Percentiles rank a stretch among this genome's conserved stretches.
Evolutionary conservation across 441 rosid genomes (phyloP).

Genomic region (Aquilaria agallochum): DNA sequence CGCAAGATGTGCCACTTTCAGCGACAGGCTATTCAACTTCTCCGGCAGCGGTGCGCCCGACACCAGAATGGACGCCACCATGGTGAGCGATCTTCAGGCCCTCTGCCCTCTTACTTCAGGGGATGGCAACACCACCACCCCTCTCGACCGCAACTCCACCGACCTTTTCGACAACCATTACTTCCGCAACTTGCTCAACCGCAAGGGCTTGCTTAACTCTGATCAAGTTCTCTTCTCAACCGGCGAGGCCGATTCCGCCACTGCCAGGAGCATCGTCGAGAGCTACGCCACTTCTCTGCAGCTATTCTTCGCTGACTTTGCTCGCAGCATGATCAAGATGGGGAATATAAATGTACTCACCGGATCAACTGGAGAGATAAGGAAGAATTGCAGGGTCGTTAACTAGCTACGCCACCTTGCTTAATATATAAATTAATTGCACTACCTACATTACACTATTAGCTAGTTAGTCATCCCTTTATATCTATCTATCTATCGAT

Average conservation of each 20-base stretch:
- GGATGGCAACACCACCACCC: conserved; percentile 23
- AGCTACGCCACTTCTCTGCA: conserved; percentile 26
- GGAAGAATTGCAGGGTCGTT: conserved; percentile 45
- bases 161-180: conserved; percentile 57
- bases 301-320: conserved; percentile 36
- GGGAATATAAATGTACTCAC: conserved; percentile 45
- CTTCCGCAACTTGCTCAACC: conserved; percentile 40
- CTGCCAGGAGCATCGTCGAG: conserved; percentile 36
- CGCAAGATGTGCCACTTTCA: conserved; percentile 47
- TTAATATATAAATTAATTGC: too few relatives aligned
- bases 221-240: conserved; percentile 52
- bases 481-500: too few relatives aligned
- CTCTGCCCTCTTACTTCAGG: conserved; percentile 36
- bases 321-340: conserved; percentile 53
- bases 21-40: conserved; percentile 43
- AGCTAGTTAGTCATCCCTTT: too few relatives aligned
- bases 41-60: conserved; percentile 27
- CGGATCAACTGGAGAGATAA: conserved; percentile 41
- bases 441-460: too few relatives aligned
- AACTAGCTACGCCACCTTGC: conserved; percentile 10
- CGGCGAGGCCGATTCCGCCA: conserved; percentile 20
- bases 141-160: conserved; percentile 38
- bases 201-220: conserved; percentile 46
- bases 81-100: conserved; percentile 30
- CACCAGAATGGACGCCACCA: conserved; percentile 26